Percentiles rank a stretch among this genome's conserved stretches.
Evolutionary conservation across 2,329 filamentous ascomycete species (phyloP).

Genomic region (Lecanicillium sp.): DNA sequence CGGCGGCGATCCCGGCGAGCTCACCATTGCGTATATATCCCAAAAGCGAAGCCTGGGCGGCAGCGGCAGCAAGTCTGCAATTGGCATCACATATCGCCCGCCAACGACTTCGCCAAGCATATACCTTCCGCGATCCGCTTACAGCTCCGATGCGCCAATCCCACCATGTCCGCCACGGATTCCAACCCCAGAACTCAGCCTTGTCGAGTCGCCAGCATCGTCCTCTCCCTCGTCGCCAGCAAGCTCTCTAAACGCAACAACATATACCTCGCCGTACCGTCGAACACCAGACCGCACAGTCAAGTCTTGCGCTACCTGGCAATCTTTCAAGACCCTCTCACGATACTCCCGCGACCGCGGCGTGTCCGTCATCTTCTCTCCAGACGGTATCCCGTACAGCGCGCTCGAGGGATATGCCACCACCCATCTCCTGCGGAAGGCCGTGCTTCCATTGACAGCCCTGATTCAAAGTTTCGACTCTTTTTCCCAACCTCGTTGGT

Average conservation of each 20-base stretch:
- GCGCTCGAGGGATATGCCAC: constrained; percentile 47
- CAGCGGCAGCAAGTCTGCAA: constrained; percentile 47
- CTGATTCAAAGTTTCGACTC: constrained; percentile 57
- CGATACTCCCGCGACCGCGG: constrained; percentile 31
- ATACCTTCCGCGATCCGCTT: constrained; percentile 11
- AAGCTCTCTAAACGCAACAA: constrained; percentile 17
- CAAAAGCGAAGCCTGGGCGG: constrained; percentile 52
- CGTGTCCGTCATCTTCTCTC: constrained; percentile 55
- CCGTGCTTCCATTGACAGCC: constrained; percentile 52
- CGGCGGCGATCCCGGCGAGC: constrained; percentile 51
- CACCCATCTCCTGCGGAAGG: constrained; percentile 45
- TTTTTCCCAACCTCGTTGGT: constrained; percentile 51
- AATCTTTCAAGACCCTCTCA: constrained; percentile 26
- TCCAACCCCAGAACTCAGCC: constrained; percentile 3
- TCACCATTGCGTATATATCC: constrained; percentile 61
- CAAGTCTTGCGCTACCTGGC: constrained; percentile 25
- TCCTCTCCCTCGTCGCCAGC: constrained; percentile 8
- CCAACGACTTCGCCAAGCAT: constrained; percentile 27
- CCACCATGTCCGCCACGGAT: constrained; percentile 2
- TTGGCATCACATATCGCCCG: constrained; percentile 64
- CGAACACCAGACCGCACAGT: constrained; percentile 21
- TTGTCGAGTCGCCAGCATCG: background rate
- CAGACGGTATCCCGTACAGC: constrained; percentile 50
- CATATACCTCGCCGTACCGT: constrained; percentile 18
- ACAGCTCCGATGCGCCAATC: constrained; percentile 3